Evolutionary conservation across 371 early-diverging fungal genomes (phyloP).

Genomic region (Rhizopus microsporus): DNA sequence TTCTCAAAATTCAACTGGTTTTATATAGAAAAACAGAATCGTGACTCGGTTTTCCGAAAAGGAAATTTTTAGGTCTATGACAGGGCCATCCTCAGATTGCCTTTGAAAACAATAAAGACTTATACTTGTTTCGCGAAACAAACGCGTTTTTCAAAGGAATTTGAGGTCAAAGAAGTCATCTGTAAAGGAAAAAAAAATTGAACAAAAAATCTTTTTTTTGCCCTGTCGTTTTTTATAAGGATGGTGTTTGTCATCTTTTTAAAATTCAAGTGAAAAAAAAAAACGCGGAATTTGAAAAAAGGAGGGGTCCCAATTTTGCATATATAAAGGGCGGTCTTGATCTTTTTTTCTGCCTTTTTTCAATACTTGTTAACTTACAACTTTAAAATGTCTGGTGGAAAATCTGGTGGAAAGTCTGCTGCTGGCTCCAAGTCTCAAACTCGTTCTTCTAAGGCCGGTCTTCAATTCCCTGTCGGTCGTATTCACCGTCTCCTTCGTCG

Average conservation of each 20-base stretch:
- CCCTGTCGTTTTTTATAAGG: slow-evolving; percentile 5
- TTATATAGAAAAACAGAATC: neutral
- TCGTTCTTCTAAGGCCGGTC: slow-evolving; percentile 84
- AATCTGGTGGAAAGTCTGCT: slow-evolving; percentile 53
- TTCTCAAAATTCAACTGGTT: neutral
- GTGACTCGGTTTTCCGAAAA: slow-evolving; percentile 1
- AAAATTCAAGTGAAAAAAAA: slow-evolving; percentile 1
- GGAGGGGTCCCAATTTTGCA: neutral
- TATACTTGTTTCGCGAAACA: slow-evolving; percentile 5
- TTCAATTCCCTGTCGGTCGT: slow-evolving; percentile 97
- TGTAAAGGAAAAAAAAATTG: slow-evolving; percentile 15
- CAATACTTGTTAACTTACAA: neutral
- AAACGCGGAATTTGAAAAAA: slow-evolving; percentile 7
- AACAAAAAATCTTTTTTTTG: slow-evolving; percentile 9
- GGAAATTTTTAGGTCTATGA: neutral
- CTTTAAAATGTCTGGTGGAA: slow-evolving; percentile 42
- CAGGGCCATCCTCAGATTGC: no score
- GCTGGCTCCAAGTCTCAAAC: slow-evolving; percentile 62
- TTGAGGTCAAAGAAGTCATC: neutral
- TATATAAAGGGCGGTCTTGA: slow-evolving; percentile 17
- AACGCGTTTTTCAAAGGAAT: slow-evolving; percentile 12
- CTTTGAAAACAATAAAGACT: no score
- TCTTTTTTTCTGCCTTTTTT: slow-evolving; percentile 9
- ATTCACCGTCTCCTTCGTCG: slow-evolving; percentile 92
- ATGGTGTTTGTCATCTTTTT: neutral